These are phyloP conservation scores for Fusarium nanum DNA, from an alignment of 2,329 filamentous ascomycete species.

Conservation along the genomic window DNA sequence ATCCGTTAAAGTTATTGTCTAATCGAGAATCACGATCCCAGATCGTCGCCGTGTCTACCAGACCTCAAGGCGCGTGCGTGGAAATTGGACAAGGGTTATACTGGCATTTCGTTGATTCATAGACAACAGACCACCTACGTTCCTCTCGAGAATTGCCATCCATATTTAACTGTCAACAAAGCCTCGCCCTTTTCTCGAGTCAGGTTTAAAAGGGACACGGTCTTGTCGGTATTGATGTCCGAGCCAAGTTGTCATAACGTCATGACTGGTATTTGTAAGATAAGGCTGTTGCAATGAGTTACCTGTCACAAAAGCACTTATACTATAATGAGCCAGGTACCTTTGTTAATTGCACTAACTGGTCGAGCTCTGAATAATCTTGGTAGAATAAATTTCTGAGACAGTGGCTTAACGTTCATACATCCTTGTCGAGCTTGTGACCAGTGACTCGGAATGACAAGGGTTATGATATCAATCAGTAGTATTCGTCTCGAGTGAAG, in stretches of 20 bases:
- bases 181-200: constrained; percentile 21
- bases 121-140: constrained; percentile 19
- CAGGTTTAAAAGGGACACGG: background rate
- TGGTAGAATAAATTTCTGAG: constrained; percentile 6
- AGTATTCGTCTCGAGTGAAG: background rate
- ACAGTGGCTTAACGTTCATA: background rate
- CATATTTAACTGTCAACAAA: constrained; percentile 2
- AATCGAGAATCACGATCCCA: constrained; percentile 22
- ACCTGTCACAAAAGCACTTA: constrained; percentile 12
- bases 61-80: constrained; percentile 6
- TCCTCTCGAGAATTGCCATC: constrained; percentile 4
- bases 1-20: background rate
- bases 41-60: constrained; percentile 27
- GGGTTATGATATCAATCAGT: constrained; percentile 27
- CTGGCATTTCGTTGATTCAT: constrained; percentile 41
- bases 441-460: constrained; percentile 1
- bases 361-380: background rate
- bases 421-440: constrained; percentile 1
- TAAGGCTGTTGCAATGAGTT: constrained; percentile 14
- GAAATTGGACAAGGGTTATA: constrained; percentile 17
- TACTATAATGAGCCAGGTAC: constrained; percentile 9
- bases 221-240: background rate
- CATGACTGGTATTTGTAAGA: constrained; percentile 13
- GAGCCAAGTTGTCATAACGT: constrained; percentile 17
- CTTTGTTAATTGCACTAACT: constrained; percentile 19